Conservation (phyloP, 768 basidiomycete species). For the Suillus subaureus region DNA sequence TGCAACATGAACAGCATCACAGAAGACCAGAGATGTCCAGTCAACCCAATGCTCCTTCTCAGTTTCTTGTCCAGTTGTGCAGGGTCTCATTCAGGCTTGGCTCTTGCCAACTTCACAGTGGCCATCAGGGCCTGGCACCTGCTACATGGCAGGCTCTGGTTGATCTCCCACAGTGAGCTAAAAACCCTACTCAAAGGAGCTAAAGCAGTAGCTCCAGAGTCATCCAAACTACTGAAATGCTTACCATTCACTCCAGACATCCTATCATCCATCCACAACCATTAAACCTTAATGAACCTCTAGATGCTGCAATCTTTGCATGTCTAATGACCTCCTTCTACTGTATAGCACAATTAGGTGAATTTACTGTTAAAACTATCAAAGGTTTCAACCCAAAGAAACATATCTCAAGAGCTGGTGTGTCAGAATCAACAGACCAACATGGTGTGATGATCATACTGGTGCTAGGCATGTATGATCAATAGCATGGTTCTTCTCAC, state of each 20-base stretch:
- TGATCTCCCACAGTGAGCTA: conserved; percentile 9
- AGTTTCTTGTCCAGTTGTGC: conserved; percentile 19
- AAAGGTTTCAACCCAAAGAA: conserved; percentile 30
- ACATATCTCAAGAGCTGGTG: conserved; percentile 30
- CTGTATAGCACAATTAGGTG: conserved; percentile 34
- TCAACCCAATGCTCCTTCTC: neutral
- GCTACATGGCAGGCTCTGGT: conserved; percentile 20
- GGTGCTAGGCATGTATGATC: too few species aligned
- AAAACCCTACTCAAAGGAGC: conserved; percentile 14
- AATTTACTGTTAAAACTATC: conserved; percentile 39
- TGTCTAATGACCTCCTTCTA: conserved; percentile 43
- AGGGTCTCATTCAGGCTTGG: conserved; percentile 12
- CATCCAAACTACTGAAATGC: conserved; percentile 24
- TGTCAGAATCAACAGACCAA: conserved; percentile 16
- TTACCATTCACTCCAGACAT: neutral
- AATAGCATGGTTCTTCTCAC: too few species aligned
- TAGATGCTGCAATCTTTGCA: conserved; percentile 38
- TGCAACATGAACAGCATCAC: conserved; percentile 18
- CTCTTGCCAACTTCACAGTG: conserved; percentile 15
- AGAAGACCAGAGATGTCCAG: conserved; percentile 18
- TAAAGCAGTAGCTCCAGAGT: conserved; percentile 19
- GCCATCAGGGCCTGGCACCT: conserved; percentile 30
- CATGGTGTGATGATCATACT: too few species aligned
- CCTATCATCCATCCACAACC: neutral
- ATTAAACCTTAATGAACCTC: conserved; percentile 30